A percentile compares a stretch with the other conserved stretches of the same genome.
phyloP scores from a whole-genome alignment of 2,329 filamentous ascomycete species.

The Truncatella angustata region DNA sequence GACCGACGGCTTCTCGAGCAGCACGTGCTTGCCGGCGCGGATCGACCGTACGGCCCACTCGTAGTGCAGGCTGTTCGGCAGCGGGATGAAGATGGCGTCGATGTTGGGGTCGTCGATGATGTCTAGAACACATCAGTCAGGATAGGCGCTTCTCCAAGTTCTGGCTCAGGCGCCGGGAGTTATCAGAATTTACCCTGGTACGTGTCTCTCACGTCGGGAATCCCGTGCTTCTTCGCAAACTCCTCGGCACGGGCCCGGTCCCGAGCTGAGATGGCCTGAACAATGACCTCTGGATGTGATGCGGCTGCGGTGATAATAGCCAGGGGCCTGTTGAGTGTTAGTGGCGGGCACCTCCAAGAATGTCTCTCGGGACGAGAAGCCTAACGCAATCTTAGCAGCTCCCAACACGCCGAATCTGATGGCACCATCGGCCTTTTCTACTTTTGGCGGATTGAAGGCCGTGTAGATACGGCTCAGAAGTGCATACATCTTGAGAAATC shows the following conservation, averaged over 20 bases:
- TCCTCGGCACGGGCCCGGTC: conserved; percentile 42
- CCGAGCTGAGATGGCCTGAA: conserved; percentile 52
- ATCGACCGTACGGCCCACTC: conserved; percentile 40
- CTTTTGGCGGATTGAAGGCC: not conserved
- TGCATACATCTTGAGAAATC: not conserved
- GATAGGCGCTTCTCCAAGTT: too few species aligned
- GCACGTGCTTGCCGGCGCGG: conserved; percentile 42
- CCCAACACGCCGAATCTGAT: conserved; percentile 7
- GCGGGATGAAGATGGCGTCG: conserved; percentile 40
- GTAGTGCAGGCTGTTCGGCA: conserved; percentile 30
- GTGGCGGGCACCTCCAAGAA: not conserved
- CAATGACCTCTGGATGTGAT: conserved; percentile 50
- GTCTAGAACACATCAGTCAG: conserved; percentile 21
- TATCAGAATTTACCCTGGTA: not conserved
- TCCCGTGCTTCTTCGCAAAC: conserved; percentile 50
- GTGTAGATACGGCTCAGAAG: not conserved
- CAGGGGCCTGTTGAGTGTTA: conserved; percentile 3
- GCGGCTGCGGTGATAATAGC: conserved; percentile 50
- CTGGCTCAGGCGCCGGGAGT: not conserved
- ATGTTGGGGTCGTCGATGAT: conserved; percentile 32
- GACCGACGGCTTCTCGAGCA: conserved; percentile 43
- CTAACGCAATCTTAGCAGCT: conserved; percentile 2
- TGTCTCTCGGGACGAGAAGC: not conserved
- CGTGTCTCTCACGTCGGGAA: conserved; percentile 30
- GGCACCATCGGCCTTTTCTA: not conserved